Evolutionary conservation across 192 early-diverging fungal genomes (phyloP), one percentile per base, ranked within the genome.

Genomic region (Podila epicladia): DNA sequence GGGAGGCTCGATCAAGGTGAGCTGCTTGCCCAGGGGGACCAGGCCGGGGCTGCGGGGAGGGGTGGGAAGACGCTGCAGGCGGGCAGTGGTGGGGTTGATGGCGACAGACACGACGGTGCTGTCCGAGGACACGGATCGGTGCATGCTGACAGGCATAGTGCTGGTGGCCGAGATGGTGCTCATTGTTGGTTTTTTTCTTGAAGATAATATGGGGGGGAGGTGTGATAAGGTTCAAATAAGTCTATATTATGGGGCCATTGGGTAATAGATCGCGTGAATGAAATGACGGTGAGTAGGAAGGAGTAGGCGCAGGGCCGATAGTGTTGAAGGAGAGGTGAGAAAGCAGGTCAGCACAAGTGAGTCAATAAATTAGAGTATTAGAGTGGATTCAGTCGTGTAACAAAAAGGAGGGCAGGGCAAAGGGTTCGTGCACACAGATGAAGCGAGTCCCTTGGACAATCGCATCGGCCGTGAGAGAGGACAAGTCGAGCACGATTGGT

Each of bases 1-100:
- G 20, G 84, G 85, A 17, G 86, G 82, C 67, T 92, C 87, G 62
- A 94, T 89, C 28, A 90, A 63, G 1, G 90, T 92, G 62, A 94
- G 82, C 62, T 89, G 89, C 59, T 92, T 89, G 29, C 90, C 82
- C 49, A 94, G 68, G 51, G 86, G 85, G 1, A 85, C 53, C 0
- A 80, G 55, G 20, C 77, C 77, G 8, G 73, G 73, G 51, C 74
- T 75, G 20, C 73, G 82, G 41, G 82, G 75, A 26, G 82, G 74
- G 8, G 82, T 83, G 26, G 82, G 82, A 37, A 80, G 57, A 50
- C 71, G 37, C 59, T 73, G 70, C 13, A 80, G 67, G 0, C 77
- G 70, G 17, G 77, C 37, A 12, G 71, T 69, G 5, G 71, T 12
- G n/a, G 71, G 71, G 48, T 73, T 64, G 41, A 73, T 12, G 13